Evolutionary conservation across 306 rosid species (phyloP).

Genomic region (Boehmeria nivea): DNA sequence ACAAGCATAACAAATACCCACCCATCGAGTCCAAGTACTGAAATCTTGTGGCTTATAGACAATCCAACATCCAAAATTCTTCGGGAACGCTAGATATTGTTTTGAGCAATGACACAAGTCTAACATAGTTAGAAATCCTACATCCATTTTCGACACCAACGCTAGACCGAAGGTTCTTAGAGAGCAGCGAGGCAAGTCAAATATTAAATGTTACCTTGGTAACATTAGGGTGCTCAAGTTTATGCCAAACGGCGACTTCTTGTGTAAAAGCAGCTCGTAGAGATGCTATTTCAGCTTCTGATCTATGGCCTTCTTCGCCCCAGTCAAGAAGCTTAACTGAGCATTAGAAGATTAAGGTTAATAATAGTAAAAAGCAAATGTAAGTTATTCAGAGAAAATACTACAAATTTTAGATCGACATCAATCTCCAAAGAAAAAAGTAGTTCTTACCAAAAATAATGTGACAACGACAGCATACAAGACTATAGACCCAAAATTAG

Average conservation of each 20-base stretch:
- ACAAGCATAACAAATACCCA: not conserved
- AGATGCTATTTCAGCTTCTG: constrained; percentile 94
- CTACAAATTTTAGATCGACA: not conserved
- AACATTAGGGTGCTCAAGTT: constrained; percentile 97
- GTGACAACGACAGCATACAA: too few species aligned
- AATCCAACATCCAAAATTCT: too few species aligned
- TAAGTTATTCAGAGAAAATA: not conserved
- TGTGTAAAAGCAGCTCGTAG: constrained; percentile 94
- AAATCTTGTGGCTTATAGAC: too few species aligned
- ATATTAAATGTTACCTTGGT: constrained; percentile 58
- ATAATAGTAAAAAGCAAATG: constrained; percentile 3
- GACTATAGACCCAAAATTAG: constrained; percentile 6
- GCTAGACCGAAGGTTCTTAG: too few species aligned
- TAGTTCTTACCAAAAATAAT: too few species aligned
- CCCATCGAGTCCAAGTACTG: too few species aligned
- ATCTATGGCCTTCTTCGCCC: constrained; percentile 98
- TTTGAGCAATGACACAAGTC: too few species aligned
- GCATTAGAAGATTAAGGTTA: constrained; percentile 25
- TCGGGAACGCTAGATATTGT: too few species aligned
- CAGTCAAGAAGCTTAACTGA: constrained; percentile 96
- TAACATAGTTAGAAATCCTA: too few species aligned
- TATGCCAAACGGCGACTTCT: constrained; percentile 99
- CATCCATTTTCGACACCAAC: too few species aligned
- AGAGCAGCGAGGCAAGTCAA: constrained; percentile 12
- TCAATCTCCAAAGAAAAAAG: not conserved